Percentiles rank a stretch among this genome's conserved stretches.
These are phyloP conservation scores for Phtheirospermum japonicum DNA, from an alignment of 257 asterid genomes.

Conservation along the genomic window DNA sequence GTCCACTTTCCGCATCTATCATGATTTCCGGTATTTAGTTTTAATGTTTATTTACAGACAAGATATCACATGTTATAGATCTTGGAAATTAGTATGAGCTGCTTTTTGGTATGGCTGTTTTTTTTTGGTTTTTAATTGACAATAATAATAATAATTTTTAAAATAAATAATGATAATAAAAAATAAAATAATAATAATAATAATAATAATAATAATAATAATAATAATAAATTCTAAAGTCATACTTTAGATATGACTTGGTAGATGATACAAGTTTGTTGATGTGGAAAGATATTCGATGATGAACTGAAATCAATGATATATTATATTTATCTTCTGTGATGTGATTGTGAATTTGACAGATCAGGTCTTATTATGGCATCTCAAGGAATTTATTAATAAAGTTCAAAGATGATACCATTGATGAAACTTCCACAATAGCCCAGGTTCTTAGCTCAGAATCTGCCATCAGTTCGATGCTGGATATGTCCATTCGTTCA, in stretches of 20 bases:
- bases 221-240: too few relatives aligned
- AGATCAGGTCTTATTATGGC: constrained; percentile 91
- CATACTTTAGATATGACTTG: too few relatives aligned
- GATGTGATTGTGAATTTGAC: constrained; percentile 33
- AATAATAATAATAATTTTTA: too few relatives aligned
- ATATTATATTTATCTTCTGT: not conserved
- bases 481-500: constrained; percentile 86
- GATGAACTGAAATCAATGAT: constrained; percentile 11
- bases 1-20: not conserved
- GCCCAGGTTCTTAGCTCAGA: constrained; percentile 95
- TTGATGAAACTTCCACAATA: constrained; percentile 81
- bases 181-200: too few relatives aligned
- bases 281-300: not conserved
- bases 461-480: constrained; percentile 83
- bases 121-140: too few relatives aligned
- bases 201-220: too few relatives aligned
- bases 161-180: too few relatives aligned
- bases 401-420: constrained; percentile 87
- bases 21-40: not conserved
- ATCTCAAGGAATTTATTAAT: constrained; percentile 80
- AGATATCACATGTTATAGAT: not conserved
- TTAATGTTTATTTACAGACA: not conserved
- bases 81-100: constrained; percentile 1
- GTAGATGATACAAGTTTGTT: not conserved
- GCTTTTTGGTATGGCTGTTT: not conserved